These are phyloP conservation scores for Pelomyxa schiedti DNA, from an alignment of 78 protist genomes.

Conservation along the genomic window DNA sequence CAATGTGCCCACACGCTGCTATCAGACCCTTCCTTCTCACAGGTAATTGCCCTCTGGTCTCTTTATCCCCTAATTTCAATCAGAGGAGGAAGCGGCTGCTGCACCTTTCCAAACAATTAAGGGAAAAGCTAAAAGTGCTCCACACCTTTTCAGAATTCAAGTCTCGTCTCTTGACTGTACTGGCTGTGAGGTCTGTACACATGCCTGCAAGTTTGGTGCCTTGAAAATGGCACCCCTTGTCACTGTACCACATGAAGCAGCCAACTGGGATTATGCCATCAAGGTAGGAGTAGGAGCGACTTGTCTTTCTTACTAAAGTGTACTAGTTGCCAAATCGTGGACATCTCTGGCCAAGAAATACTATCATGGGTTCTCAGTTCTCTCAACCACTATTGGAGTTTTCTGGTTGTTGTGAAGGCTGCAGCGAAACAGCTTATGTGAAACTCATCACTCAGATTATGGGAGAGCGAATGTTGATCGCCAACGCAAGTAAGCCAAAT, in stretches of 20 bases:
- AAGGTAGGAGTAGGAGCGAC: conserved; percentile 23
- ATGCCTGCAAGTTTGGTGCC: conserved; percentile 51
- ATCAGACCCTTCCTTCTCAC: conserved; percentile 47
- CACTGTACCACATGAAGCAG: not conserved
- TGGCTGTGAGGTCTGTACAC: conserved; percentile 52
- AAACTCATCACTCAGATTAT: conserved; percentile 55
- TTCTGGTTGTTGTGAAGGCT: conserved; percentile 66
- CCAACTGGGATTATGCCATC: conserved; percentile 33
- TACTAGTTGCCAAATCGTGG: conserved; percentile 30
- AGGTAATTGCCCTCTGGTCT: too few species aligned
- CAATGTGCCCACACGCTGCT: conserved; percentile 59
- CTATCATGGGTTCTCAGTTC: conserved; percentile 49
- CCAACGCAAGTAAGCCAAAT: conserved; percentile 69
- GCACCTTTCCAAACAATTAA: conserved; percentile 14
- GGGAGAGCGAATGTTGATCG: conserved; percentile 59
- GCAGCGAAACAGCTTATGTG: conserved; percentile 64
- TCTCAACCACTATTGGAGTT: conserved; percentile 48
- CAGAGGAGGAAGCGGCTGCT: not conserved
- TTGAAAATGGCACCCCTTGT: conserved; percentile 18
- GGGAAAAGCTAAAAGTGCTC: conserved; percentile 24
- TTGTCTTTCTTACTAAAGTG: too few species aligned
- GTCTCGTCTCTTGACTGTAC: conserved; percentile 55
- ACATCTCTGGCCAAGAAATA: conserved; percentile 15
- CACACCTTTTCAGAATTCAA: conserved; percentile 26
- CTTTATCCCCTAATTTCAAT: too few species aligned